These are phyloP conservation scores for Physcomitrium patens DNA, from an alignment of 225 moss, liverwort and hornwort species.

Conservation along the genomic window DNA sequence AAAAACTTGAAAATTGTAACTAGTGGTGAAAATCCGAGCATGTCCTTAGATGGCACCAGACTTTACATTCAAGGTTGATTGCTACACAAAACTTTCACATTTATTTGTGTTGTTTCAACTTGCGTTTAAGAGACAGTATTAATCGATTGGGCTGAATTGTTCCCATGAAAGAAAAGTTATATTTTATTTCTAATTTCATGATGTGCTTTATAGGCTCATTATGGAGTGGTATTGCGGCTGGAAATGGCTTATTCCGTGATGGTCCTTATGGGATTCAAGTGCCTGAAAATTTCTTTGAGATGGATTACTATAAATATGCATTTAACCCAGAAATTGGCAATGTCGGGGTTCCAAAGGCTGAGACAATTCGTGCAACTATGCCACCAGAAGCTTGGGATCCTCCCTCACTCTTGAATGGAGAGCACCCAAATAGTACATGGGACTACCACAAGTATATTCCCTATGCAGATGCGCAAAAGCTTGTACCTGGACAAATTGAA, in stretches of 20 bases:
- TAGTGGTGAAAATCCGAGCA: constrained; percentile 54
- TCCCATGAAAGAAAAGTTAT: background rate
- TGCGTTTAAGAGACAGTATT: background rate
- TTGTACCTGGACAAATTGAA: constrained; percentile 74
- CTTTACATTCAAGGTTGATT: constrained; percentile 67
- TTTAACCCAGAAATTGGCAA: constrained; percentile 98
- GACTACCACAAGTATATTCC: constrained; percentile 89
- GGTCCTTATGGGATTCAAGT: constrained; percentile 88
- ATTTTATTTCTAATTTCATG: constrained; percentile 10
- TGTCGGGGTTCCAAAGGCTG: constrained; percentile 84
- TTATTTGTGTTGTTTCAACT: constrained; percentile 8
- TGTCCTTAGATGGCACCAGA: constrained; percentile 79
- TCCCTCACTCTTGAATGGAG: constrained; percentile 51
- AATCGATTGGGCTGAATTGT: background rate
- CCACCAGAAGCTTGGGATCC: constrained; percentile 88
- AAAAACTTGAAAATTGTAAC: constrained; percentile 41
- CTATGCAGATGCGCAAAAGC: constrained; percentile 63
- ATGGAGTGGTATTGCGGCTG: constrained; percentile 90
- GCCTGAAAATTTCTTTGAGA: constrained; percentile 73
- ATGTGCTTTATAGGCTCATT: constrained; percentile 66
- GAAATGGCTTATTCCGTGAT: constrained; percentile 80
- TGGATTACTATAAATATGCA: constrained; percentile 69
- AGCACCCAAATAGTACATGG: constrained; percentile 81
- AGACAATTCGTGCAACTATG: constrained; percentile 93
- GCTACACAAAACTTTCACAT: background rate